Base-by-base conservation (phyloP, 2,329 filamentous ascomycete species). In the Akanthomyces uredinophilus region DNA sequence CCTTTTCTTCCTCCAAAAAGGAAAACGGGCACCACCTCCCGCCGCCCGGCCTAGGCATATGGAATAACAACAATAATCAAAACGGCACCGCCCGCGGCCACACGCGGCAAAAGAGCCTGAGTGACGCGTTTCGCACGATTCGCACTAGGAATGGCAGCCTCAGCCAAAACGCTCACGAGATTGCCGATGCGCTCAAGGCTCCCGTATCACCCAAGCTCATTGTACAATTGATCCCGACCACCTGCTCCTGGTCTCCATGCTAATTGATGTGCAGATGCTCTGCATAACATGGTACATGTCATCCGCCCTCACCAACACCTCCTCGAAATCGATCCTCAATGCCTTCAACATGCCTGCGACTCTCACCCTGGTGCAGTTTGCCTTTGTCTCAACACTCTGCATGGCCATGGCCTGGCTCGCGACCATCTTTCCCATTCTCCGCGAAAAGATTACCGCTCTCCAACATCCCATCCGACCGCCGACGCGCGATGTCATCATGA, bases 241-340 rank as follows among this genome's bases (percentile, higher is more conserved):
- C 61, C 53, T 57, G 52, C 16, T 53, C 22, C 46, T 39, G 63
- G 50, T 53, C 63, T 39, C 52, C 60, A 65, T 58, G 41, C 55
- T 59, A 60, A 63, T 61, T 41, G 18, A 14, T 11, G n/a, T 22
- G 3, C 27, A 97, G 94, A 77, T 84, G 56, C 87, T 97, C 54
- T 98, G 94, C 76, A 78, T 93, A 63, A 78, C 94, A 71, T 98
- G 95, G 95, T 99, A 98, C 79, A 84, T 90, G 73, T 96, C 93
- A 27, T 98, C 94, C 49, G 95, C 96, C 65, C 80, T 98, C 68
- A 97, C 95, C 65, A 99, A 98, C 74, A 97, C 95, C 2, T 98
- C 95, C 27, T 97, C 95, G 58, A 99, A 99, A 78, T 91, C 94
- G 20, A 99, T 99, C 71, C 82, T 98, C 65, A 97, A 92, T 68